These are phyloP conservation scores for Seiridium unicorne DNA, from an alignment of 2,329 filamentous ascomycete genomes.

Conservation along the genomic window DNA sequence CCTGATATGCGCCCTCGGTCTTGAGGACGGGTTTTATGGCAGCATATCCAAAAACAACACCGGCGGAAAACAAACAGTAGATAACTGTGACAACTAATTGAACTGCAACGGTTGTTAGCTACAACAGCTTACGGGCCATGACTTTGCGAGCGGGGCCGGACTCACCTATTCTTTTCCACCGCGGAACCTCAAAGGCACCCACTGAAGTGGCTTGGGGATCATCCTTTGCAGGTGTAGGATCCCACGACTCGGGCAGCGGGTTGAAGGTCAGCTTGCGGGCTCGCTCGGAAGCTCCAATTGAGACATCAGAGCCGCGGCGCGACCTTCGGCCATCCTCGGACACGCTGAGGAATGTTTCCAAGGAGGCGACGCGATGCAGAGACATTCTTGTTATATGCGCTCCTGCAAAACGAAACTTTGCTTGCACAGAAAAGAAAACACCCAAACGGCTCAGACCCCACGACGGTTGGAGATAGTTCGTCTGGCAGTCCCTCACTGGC, in stretches of 20 bases:
- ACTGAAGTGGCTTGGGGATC: constrained; percentile 40
- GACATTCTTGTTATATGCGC: constrained; percentile 39
- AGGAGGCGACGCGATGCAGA: constrained; percentile 49
- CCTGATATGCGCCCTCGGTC: constrained; percentile 66
- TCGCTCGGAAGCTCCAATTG: constrained; percentile 46
- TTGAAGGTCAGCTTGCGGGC: constrained; percentile 53
- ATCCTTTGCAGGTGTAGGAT: constrained; percentile 37
- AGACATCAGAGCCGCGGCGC: constrained; percentile 33
- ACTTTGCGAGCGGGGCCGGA: constrained; percentile 9
- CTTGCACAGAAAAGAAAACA: no score
- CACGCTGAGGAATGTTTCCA: constrained; percentile 49
- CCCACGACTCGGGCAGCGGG: constrained; percentile 51
- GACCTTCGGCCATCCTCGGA: constrained; percentile 32
- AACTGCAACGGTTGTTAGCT: constrained; percentile 38
- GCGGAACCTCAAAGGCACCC: constrained; percentile 52
- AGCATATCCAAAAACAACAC: constrained; percentile 81
- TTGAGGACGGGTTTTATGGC: constrained; percentile 81
- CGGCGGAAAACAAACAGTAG: constrained; percentile 76
- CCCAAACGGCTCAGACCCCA: no score
- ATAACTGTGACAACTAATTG: constrained; percentile 69
- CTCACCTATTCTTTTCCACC: constrained; percentile 53
- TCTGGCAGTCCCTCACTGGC: no score
- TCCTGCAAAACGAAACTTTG: no score
- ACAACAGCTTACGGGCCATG: neutral
- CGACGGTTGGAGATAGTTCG: no score